Conservation (phyloP, 148 eudicot species). For the Spergularia marina region DNA sequence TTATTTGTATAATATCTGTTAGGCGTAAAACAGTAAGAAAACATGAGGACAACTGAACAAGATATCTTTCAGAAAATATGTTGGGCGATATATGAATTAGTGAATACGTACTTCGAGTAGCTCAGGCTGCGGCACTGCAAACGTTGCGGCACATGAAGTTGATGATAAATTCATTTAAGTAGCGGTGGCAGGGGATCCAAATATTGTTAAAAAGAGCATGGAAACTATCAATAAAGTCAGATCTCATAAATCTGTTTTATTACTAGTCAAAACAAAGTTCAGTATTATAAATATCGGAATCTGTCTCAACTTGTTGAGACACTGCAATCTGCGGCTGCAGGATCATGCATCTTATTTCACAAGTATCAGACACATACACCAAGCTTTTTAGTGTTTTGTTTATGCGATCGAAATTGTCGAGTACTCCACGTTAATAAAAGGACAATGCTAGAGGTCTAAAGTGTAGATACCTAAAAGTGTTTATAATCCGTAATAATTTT, state of each 20-base stretch:
- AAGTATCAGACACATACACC: slow-evolving; percentile 20
- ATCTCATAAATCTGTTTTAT: neutral
- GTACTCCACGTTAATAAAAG: neutral
- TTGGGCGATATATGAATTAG: neutral
- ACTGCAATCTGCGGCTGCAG: slow-evolving; percentile 19
- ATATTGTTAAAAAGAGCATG: neutral
- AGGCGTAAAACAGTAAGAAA: neutral
- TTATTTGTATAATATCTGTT: neutral
- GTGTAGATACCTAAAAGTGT: too few species aligned
- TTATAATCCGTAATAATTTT: too few species aligned
- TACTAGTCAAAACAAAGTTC: neutral
- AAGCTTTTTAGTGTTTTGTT: neutral
- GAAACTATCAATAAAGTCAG: slow-evolving; percentile 22
- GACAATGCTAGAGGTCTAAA: too few species aligned
- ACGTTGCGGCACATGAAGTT: slow-evolving; percentile 31
- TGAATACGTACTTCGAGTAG: neutral
- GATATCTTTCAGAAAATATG: neutral
- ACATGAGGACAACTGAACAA: neutral
- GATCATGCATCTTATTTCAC: slow-evolving; percentile 14
- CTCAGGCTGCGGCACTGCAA: slow-evolving; percentile 34
- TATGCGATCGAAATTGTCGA: neutral
- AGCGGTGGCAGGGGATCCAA: slow-evolving; percentile 25
- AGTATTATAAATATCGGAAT: neutral
- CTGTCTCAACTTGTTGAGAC: slow-evolving; percentile 24
- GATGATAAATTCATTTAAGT: slow-evolving; percentile 11